Conservation (phyloP, 2,329 filamentous ascomycete genomes). For the Hymenoscyphus linearis region DNA sequence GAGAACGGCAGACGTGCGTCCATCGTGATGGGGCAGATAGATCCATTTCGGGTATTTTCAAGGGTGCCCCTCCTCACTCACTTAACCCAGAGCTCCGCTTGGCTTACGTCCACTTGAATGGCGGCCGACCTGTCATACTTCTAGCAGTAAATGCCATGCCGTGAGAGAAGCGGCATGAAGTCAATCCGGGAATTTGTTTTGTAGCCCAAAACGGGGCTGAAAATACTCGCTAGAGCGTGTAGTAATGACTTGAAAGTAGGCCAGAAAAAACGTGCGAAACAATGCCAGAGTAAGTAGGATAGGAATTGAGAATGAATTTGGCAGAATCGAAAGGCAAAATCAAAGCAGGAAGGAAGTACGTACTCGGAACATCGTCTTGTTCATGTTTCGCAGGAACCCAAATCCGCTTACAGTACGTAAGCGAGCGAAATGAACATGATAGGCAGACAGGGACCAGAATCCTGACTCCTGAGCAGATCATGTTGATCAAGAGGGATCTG, state of each 20-base stretch:
- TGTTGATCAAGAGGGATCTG: background rate
- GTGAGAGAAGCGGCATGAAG: background rate
- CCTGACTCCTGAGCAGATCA: background rate
- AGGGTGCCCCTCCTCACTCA: background rate
- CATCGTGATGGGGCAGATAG: background rate
- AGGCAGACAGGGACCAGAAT: background rate
- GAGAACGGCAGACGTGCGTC: background rate
- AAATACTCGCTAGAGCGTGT: background rate
- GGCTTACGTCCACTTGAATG: background rate
- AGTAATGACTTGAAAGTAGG: background rate
- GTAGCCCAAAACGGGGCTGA: background rate
- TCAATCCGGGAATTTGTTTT: background rate
- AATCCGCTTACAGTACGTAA: background rate
- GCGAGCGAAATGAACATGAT: background rate
- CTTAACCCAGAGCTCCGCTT: background rate
- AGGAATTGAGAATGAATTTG: background rate
- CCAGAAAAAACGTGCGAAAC: background rate
- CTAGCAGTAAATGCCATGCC: too few species aligned
- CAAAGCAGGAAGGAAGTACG: too few species aligned
- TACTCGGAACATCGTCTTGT: too few species aligned
- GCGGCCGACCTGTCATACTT: background rate
- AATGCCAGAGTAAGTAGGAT: background rate
- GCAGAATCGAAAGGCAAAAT: too few species aligned
- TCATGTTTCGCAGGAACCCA: too few species aligned
- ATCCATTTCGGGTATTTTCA: background rate